Evolutionary conservation across 1,284 basidiomycete genomes (phyloP), one percentile per base, ranked within the genome.

Genomic region (Fomitopsis palustris): DNA sequence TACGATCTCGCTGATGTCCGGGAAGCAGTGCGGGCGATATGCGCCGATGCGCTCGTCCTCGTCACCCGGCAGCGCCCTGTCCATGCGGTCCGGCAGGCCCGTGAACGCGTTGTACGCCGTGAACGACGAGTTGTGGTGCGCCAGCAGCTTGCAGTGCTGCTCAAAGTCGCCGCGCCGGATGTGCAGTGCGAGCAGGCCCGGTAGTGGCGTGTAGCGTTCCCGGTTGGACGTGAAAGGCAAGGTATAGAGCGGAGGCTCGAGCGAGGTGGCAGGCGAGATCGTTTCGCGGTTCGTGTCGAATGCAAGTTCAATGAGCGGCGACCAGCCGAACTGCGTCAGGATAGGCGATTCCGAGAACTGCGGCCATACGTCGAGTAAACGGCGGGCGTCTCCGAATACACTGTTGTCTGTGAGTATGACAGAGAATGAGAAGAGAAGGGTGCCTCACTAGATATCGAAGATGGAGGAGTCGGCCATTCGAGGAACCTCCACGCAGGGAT

Each of bases 81-180:
- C 64, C 56, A 77, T 75, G 29, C 59, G 67, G 69, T 82, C 80
- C 4, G 60, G 66, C 4, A 83, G 69, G 33, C 65, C 72, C 1
- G 76, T 73, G 58, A 80, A 74, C 60, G 72, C 72, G 73, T 70
- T 75, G 70, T 78, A 79, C 7, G 74, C 75, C 56, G 74, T 69
- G 71, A 72, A 82, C 17, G 69, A 63, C 4, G 79, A 69, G 4
- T 60, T 62, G 74, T 76, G 81, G 17, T 70, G 63, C 0, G 75
- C 76, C 41, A 87, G 77, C 58, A 74, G 65, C 0, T 63, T 39
- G 63, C 86, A 88, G 62, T 86, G 84, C 4, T 71, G 67, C 41
- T 73, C 64, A 64, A 79, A 88, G 68, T 88, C 86, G 5, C 87
- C 87, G 33, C 85, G 74, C 5, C 87, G 81, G 25, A 87, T 65